Evolutionary conservation across 208 protist species (phyloP).

Genomic region (Leptomonas pyrrhocoris): DNA sequence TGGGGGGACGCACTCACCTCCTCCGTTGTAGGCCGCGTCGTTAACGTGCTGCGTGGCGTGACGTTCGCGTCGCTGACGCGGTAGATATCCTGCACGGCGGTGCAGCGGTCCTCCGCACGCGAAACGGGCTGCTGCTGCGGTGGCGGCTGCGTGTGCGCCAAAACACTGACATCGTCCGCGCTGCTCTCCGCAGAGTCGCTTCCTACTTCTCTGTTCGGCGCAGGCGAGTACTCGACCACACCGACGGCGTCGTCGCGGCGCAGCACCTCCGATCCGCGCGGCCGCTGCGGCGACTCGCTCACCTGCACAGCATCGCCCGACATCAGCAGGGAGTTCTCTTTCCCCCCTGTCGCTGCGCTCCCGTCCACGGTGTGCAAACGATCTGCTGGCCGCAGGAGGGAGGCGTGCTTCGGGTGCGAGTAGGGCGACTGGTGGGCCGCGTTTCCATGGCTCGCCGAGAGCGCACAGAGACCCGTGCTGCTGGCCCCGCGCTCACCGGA

Average conservation of each 20-base stretch:
- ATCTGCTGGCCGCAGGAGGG: conserved; percentile 3
- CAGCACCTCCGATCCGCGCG: conserved; percentile 28
- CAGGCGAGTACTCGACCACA: conserved; percentile 34
- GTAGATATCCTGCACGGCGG: conserved; percentile 34
- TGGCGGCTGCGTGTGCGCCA: not conserved
- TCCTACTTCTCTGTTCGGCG: conserved; percentile 1
- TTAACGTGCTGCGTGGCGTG: not conserved
- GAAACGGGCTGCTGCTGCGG: not conserved
- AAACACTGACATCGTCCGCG: not conserved
- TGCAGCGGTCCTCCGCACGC: conserved; percentile 14
- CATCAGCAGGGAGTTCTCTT: conserved; percentile 21
- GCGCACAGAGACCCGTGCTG: conserved; percentile 11
- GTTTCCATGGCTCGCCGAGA: conserved; percentile 24
- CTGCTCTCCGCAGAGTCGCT: not conserved
- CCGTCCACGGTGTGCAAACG: not conserved
- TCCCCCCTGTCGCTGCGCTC: conserved; percentile 2
- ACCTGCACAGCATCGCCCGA: not conserved
- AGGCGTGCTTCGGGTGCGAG: conserved; percentile 28
- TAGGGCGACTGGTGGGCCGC: conserved; percentile 14
- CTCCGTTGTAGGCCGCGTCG: not conserved
- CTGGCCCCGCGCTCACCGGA: conserved; percentile 11
- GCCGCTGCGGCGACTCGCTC: conserved; percentile 16
- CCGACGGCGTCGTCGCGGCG: conserved; percentile 26
- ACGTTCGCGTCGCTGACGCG: conserved; percentile 6
- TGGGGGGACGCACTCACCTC: conserved; percentile 11